A percentile compares a stretch with the other conserved stretches of the same genome.
Conservation (phyloP, 352 stramenopile species). For the Phytophthora gonapodyides region DNA sequence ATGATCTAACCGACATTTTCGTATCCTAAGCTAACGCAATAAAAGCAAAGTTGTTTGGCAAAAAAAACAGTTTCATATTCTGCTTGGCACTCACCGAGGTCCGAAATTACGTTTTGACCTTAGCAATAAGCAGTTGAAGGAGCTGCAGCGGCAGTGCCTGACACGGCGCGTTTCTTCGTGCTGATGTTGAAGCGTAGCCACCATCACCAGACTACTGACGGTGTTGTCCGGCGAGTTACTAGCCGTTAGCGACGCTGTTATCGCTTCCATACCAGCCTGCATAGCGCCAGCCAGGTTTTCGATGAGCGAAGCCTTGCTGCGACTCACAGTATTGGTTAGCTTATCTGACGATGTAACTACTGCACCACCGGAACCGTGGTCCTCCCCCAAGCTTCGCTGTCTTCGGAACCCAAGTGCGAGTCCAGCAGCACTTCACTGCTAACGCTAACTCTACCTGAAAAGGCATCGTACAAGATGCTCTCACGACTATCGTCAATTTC, state of each 20-base stretch:
- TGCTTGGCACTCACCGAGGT: not conserved
- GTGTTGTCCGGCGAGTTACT: not conserved
- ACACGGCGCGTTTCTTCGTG: conserved; percentile 6
- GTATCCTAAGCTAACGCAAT: not conserved
- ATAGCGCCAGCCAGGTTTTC: conserved; percentile 5
- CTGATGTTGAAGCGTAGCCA: conserved; percentile 1
- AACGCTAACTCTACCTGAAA: not conserved
- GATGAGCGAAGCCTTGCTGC: not conserved
- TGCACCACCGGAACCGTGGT: not conserved
- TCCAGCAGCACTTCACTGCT: not conserved
- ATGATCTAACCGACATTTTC: conserved; percentile 9
- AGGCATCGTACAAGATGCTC: conserved; percentile 1
- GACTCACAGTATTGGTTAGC: not conserved
- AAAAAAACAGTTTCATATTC: not conserved
- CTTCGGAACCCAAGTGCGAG: not conserved
- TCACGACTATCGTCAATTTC: conserved; percentile 5
- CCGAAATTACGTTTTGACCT: not conserved
- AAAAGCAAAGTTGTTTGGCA: not conserved
- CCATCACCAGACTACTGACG: not conserved
- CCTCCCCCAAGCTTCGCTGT: not conserved
- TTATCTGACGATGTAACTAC: not conserved
- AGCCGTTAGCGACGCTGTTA: not conserved
- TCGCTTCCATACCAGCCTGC: conserved; percentile 7
- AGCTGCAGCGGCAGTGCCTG: conserved; percentile 8
- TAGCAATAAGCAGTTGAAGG: not conserved